Base-by-base conservation (phyloP, 257 asterid genomes). In the Leptodermis oblonga region DNA sequence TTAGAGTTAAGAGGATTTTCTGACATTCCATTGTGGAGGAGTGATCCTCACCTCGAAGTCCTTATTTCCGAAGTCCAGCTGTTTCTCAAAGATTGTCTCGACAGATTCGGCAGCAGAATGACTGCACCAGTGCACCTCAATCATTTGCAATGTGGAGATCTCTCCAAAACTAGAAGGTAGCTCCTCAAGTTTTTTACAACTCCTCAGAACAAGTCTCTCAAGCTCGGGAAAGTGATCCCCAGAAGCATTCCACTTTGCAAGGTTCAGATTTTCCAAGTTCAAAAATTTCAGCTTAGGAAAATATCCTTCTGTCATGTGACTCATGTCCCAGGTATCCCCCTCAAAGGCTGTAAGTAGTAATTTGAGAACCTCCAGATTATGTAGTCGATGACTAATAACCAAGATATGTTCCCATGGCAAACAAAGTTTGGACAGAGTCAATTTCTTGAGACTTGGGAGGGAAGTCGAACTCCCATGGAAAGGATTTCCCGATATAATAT, bases 351-450 rank as follows among this genome's bases (percentile, higher is more conserved):
- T 17, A 0, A 0, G 4, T 20, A 48, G 11, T 4, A 67, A 10
- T 67, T 67, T 48, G 23, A 67, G 61, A 48, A 68, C 72, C 37
- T 52, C 63, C 9, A 52, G 45, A 33, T 68, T 51, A 10, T 18
- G 20, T 2, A 68, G 63, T 7, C n/a, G n/a, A n/a, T 0, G 23
- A 0, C 15, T 13, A 15, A 68, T 52, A 20, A 1, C 51, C 0
- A 62, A 58, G 22, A 73, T 39, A 42, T 56, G 30, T 13, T 13
- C 37, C 62, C 68, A 45, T 5, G 72, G 68, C 36, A 64, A 0
- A 7, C 36, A n/a, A 65, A 58, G 65, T 4, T 41, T 54, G 10
- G 71, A 54, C 69, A 76, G 66, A 25, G 69, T 58, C 42, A 76
- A 13, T 34, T 71, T 70, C 36, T 43, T 65, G 18, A 76, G 70